These are phyloP conservation scores for Pascua sp. DNA, from an alignment of 1,284 basidiomycete species.

Conservation along the genomic window DNA sequence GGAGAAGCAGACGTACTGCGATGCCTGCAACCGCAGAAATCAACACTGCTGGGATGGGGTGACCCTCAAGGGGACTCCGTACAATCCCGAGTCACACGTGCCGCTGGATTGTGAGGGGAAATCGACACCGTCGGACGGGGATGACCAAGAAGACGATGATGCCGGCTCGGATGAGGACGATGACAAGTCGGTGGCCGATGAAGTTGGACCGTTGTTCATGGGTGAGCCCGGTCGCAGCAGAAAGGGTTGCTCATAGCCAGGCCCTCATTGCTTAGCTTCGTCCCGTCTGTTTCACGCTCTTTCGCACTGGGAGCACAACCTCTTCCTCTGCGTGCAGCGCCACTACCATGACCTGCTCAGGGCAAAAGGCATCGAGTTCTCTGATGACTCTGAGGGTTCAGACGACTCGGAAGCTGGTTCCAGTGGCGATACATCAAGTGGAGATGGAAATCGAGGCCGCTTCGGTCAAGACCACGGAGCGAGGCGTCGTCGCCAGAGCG, in stretches of 20 bases:
- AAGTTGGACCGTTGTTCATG: constrained; percentile 1
- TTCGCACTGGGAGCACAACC: constrained; percentile 6
- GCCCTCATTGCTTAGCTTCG: not conserved
- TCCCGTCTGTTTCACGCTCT: constrained; percentile 4
- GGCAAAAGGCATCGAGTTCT: not conserved
- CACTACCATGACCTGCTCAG: constrained; percentile 7
- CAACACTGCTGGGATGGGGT: constrained; percentile 1
- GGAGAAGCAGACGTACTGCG: constrained; percentile 4
- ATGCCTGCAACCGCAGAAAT: constrained; percentile 10
- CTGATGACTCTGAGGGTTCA: not conserved
- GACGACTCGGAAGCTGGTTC: not conserved
- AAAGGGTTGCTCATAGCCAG: not conserved
- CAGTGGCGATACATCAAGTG: too few species aligned
- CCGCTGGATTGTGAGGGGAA: not conserved
- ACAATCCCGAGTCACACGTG: constrained; percentile 1
- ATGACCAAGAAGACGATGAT: not conserved
- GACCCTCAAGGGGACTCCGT: not conserved
- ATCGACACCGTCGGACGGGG: too few species aligned
- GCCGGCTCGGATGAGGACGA: not conserved
- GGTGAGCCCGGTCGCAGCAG: not conserved
- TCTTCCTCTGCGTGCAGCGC: constrained; percentile 1
- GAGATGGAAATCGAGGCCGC: too few species aligned
- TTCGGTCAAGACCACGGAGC: too few species aligned
- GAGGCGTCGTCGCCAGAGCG: not conserved
- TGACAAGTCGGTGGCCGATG: not conserved